These are phyloP conservation scores for Colletotrichum lindemuthianum DNA, from an alignment of 2,329 filamentous ascomycete species.

Conservation along the genomic window DNA sequence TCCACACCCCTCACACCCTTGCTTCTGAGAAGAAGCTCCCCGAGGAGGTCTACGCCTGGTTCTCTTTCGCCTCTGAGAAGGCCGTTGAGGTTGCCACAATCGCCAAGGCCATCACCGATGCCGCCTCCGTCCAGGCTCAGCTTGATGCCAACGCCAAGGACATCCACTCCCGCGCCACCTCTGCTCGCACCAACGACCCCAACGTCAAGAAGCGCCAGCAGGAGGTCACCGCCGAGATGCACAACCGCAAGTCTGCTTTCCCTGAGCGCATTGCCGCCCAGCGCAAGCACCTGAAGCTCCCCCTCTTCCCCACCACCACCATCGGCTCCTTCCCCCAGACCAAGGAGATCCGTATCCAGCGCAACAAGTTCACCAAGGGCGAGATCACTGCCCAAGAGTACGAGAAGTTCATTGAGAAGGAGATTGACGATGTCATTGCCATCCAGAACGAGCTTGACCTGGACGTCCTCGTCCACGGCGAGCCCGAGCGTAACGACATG, in stretches of 20 bases:
- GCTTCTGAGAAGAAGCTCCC: conserved; percentile 97
- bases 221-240: conserved; percentile 83
- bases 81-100: conserved; percentile 88
- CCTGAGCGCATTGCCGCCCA: conserved; percentile 85
- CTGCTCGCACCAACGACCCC: conserved; percentile 95
- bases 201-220: conserved; percentile 96
- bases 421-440: conserved; percentile 94
- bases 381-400: conserved; percentile 94
- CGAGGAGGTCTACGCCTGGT: conserved; percentile 80
- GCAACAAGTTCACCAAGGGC: conserved; percentile 99
- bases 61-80: conserved; percentile 98
- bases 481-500: conserved; percentile 99
- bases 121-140: conserved; percentile 84
- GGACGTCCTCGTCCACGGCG: conserved; percentile 97
- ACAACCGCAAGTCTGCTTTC: conserved; percentile 95
- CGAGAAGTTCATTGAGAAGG: conserved; percentile 99
- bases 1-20: conserved; percentile 98
- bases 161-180: conserved; percentile 88
- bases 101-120: conserved; percentile 95
- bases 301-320: conserved; percentile 98
- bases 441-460: conserved; percentile 98
- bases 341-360: conserved; percentile 95
- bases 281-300: conserved; percentile 91
- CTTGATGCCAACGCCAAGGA: conserved; percentile 98
- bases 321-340: conserved; percentile 99